Conservation (phyloP, 768 basidiomycete species). For the Boletellus sp. region DNA sequence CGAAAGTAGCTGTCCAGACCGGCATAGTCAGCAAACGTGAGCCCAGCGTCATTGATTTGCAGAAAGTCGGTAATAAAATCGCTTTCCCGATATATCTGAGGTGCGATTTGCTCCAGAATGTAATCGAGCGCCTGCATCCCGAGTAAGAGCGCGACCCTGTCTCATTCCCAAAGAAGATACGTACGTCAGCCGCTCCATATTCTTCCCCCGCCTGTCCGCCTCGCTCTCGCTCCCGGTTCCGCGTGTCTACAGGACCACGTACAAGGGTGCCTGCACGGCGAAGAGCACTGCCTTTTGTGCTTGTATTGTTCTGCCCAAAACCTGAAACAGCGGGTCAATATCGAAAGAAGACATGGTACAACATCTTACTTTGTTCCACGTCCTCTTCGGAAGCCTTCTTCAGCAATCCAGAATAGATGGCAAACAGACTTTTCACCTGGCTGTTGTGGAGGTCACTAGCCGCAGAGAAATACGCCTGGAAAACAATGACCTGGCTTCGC, state of each 20-base stretch:
- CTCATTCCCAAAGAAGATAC: conserved; percentile 9
- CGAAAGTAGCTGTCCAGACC: conserved; percentile 92
- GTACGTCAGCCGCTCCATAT: conserved; percentile 68
- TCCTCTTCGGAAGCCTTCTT: conserved; percentile 73
- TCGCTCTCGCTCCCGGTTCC: conserved; percentile 43
- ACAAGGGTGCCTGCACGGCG: conserved; percentile 83
- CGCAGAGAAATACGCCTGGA: conserved; percentile 85
- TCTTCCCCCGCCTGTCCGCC: conserved; percentile 57
- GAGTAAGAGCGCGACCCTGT: background rate
- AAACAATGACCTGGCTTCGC: conserved; percentile 1
- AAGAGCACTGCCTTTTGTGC: conserved; percentile 53
- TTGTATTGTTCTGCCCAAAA: conserved; percentile 36
- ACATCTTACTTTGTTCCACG: conserved; percentile 57
- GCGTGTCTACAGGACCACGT: conserved; percentile 65
- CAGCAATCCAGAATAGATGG: conserved; percentile 53
- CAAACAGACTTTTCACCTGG: conserved; percentile 75
- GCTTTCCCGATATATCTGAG: conserved; percentile 76
- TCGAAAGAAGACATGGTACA: background rate
- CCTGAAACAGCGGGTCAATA: conserved; percentile 32
- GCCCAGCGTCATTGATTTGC: conserved; percentile 81
- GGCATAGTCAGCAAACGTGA: conserved; percentile 96
- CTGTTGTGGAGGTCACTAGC: conserved; percentile 76
- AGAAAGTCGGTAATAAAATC: conserved; percentile 90
- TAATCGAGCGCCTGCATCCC: conserved; percentile 64
- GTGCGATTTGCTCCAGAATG: conserved; percentile 71